A percentile compares a stretch with the other conserved stretches of the same genome.
These are phyloP conservation scores for Ajuga reptans DNA, from an alignment of 305 asterid genomes.

Conservation along the genomic window DNA sequence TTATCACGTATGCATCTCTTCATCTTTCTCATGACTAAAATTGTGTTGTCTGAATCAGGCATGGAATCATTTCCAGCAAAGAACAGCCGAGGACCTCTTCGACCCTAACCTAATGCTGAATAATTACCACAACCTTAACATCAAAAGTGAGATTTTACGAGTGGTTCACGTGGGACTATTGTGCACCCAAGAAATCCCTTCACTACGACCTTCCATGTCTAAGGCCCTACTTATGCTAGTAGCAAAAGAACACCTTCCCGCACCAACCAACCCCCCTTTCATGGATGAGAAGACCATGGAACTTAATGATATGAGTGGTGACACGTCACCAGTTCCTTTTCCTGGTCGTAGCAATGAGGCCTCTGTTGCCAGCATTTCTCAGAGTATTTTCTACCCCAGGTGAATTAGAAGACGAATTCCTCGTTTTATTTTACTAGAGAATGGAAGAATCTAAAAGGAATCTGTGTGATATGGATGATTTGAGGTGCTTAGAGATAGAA, in stretches of 20 bases:
- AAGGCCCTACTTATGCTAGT: conserved; percentile 52
- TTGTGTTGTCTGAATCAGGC: conserved; percentile 32
- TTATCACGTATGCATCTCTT: background rate
- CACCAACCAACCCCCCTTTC: conserved; percentile 66
- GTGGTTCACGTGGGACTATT: conserved; percentile 62
- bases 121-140: conserved; percentile 27
- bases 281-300: conserved; percentile 58
- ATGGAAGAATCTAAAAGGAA: background rate
- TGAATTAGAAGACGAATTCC: conserved; percentile 16
- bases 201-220: conserved; percentile 59
- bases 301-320: conserved; percentile 27
- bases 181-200: conserved; percentile 65
- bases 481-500: background rate
- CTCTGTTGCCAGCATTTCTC: conserved; percentile 52
- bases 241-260: conserved; percentile 49
- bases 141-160: conserved; percentile 38
- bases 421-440: background rate
- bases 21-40: background rate
- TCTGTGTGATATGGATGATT: background rate
- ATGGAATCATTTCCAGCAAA: conserved; percentile 60
- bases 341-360: conserved; percentile 18
- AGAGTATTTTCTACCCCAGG: conserved; percentile 61
- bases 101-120: conserved; percentile 60
- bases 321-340: conserved; percentile 7
- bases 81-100: conserved; percentile 40